These are phyloP conservation scores for Ceratobasidium sp. DNA, from an alignment of 1,284 basidiomycete species.

Conservation along the genomic window DNA sequence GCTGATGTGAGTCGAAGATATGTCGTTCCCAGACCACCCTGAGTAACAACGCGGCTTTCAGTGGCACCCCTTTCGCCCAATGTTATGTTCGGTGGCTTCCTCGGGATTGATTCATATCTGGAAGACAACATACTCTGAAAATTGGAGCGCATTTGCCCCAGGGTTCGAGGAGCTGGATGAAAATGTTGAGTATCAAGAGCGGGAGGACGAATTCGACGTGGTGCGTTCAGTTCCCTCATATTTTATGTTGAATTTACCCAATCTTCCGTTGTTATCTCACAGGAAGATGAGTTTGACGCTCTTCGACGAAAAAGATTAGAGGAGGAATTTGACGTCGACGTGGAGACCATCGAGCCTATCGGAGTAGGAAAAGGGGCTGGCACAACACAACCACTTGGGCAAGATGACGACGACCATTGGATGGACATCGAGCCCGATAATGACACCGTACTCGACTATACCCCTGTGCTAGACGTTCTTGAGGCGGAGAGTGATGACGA, in stretches of 20 bases:
- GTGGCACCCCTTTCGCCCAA: constrained; percentile 94
- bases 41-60: constrained; percentile 55
- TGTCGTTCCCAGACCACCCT: constrained; percentile 8
- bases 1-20: constrained; percentile 74
- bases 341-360: constrained; percentile 48
- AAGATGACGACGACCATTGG: constrained; percentile 76
- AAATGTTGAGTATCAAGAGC: constrained; percentile 96
- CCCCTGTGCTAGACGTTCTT: constrained; percentile 50
- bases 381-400: constrained; percentile 43
- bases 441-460: constrained; percentile 59
- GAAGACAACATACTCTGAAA: constrained; percentile 71
- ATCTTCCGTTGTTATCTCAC: too few relatives aligned
- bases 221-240: constrained; percentile 65
- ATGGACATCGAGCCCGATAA: constrained; percentile 79
- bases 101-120: constrained; percentile 69
- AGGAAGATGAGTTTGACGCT: constrained; percentile 83
- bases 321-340: constrained; percentile 78
- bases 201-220: constrained; percentile 98
- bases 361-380: constrained; percentile 34
- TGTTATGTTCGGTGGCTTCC: constrained; percentile 77
- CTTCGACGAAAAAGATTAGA: constrained; percentile 86
- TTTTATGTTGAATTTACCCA: constrained; percentile 63
- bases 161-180: constrained; percentile 99
- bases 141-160: constrained; percentile 97
- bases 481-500: constrained; percentile 52